Evolutionary conservation across 306 rosid genomes (phyloP).

Genomic region (Pyrus betulifolia): DNA sequence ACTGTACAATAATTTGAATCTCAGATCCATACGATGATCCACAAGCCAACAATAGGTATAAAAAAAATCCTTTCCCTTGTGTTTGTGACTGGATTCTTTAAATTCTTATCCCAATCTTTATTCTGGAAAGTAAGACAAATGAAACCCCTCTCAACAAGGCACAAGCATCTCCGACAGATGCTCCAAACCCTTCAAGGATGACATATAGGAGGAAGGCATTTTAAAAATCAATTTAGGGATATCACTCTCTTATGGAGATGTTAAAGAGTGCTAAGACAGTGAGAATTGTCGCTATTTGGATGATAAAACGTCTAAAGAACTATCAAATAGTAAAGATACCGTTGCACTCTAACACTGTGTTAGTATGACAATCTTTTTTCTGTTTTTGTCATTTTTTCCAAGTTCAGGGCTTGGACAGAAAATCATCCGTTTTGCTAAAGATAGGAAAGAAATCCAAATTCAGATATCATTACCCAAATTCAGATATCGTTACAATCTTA

Average conservation of each 20-base stretch:
- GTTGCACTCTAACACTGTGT: neutral
- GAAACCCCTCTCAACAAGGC: neutral
- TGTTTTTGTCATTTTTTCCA: neutral
- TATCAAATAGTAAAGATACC: neutral
- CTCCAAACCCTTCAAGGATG: neutral
- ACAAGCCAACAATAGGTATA: too few species aligned
- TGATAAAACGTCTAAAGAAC: neutral
- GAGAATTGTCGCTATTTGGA: neutral
- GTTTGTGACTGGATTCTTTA: too few species aligned
- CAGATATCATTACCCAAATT: neutral
- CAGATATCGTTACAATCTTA: neutral
- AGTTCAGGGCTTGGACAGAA: neutral
- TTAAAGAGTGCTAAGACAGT: neutral
- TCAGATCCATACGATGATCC: neutral
- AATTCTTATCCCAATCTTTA: too few species aligned
- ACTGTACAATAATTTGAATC: neutral
- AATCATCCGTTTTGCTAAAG: neutral
- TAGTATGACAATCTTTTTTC: neutral
- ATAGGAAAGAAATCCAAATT: neutral
- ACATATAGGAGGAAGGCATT: neutral
- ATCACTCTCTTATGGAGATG: neutral
- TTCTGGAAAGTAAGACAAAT: too few species aligned
- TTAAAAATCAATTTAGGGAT: neutral
- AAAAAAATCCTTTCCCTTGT: too few species aligned
- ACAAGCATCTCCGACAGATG: neutral